A percentile compares a stretch with the other conserved stretches of the same genome.
Conservation (phyloP, 805 yeast species). For the Candida saitoana region DNA sequence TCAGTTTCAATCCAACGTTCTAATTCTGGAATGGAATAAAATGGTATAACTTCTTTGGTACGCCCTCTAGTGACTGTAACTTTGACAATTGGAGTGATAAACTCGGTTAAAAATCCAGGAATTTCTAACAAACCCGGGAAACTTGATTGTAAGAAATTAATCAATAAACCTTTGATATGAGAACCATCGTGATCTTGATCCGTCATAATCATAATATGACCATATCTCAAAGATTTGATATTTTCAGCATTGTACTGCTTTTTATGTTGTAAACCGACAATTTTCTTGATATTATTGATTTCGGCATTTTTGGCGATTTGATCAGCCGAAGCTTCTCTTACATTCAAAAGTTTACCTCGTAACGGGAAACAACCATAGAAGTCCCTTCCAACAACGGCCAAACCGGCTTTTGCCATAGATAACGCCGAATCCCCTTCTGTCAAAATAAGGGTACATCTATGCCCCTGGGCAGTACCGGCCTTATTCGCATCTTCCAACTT, state of each 20-base stretch:
- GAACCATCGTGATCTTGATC: constrained; percentile 99
- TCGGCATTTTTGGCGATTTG: constrained; percentile 91
- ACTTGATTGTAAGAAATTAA: constrained; percentile 87
- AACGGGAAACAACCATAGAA: constrained; percentile 92
- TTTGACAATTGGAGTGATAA: constrained; percentile 94
- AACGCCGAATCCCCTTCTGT: constrained; percentile 98
- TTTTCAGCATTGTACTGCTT: constrained; percentile 64
- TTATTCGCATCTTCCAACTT: constrained; percentile 93
- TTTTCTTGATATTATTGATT: constrained; percentile 91
- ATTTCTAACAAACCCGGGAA: constrained; percentile 89
- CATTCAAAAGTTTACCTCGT: constrained; percentile 91
- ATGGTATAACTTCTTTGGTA: constrained; percentile 57
- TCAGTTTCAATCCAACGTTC: constrained; percentile 88
- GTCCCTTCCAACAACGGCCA: constrained; percentile 93
- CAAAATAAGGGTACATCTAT: constrained; percentile 84
- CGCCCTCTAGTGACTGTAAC: constrained; percentile 62
- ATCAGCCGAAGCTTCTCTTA: constrained; percentile 95
- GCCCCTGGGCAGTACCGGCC: constrained; percentile 92
- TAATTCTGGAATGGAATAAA: constrained; percentile 93
- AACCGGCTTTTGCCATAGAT: constrained; percentile 87
- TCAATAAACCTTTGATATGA: constrained; percentile 92
- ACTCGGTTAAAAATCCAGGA: constrained; percentile 90
- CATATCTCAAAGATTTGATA: constrained; percentile 76
- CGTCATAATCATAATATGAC: constrained; percentile 98
- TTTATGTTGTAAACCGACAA: constrained; percentile 92